Evolutionary conservation across 148 eudicot species (phyloP), one percentile per base, ranked within the genome.

Genomic region (Camellia granthamiana): DNA sequence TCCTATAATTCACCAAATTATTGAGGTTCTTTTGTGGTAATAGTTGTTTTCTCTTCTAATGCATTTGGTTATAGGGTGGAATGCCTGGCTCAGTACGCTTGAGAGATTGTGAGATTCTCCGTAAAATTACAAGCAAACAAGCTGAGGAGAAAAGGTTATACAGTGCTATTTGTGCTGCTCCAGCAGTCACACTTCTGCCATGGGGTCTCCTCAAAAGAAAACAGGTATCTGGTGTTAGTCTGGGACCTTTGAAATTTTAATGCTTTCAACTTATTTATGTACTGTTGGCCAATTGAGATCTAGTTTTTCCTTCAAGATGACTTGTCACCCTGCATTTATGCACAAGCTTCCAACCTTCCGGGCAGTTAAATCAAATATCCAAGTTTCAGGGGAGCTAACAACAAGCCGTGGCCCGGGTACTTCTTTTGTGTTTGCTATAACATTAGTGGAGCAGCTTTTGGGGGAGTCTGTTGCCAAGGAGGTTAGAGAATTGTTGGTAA

Each of bases 391-490:
- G 42, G 92, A 92, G 89, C 89, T 96, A 76, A 96, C 98, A 75
- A 96, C 99, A 61, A 93, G 99, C 82, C 97, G 98, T 86, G 99
- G 99, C 61, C 97, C 99, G 0, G 99, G 98, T 77, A 96, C 99
- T 83, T 82, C 88, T 52, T 92, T 90, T 85, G 90, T 89, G 81
- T 96, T 96, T 87, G 91, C 97, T 76, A 66, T 92, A 64, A 81
- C 97, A 71, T 80, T 93, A 80, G 99, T 89, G 19, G 89, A 88
- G 54, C 99, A 96, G 79, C 89, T 96, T 67, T 89, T 87, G 82
- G 90, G 92, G 38, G 98, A 91, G 81, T 83, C 92, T 69, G 84
- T 82, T 71, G 89, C 97, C 76, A 77, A 78, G 78, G 91, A 89
- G 79, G 79, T 93, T 47, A 85, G 88, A 78, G 85, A 88, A 71